Base-by-base conservation (phyloP, 345 rosid genomes). In the Anastatica hierochuntica region DNA sequence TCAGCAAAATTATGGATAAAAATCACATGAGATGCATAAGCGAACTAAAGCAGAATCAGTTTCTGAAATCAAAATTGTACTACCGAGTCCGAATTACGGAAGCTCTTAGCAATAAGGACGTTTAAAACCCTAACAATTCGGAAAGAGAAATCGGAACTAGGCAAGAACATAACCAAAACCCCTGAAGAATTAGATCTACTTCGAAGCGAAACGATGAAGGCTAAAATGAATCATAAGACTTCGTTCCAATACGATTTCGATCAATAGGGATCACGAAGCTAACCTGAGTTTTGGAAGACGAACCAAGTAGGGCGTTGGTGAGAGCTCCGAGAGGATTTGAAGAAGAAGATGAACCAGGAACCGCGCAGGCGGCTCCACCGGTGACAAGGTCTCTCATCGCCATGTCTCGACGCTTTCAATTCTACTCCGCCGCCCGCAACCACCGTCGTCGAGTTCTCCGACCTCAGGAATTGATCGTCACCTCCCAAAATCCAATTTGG, bases 281-380 rank as follows among this genome's bases (percentile, higher is more conserved):
- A 9, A 84, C 98, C 98, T 83, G 94, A 27, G 79, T 79, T 70
- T 88, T 88, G 58, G 95, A 88, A 51, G 99, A 88, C 2, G 99
- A 81, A 57, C 94, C 95, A 21, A 85, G 71, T 21, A 92, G 73
- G 41, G 86, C 80, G 83, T 88, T 92, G 69, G 99, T 88, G 29
- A 92, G 84, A 63, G 97, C 82, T 13, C 97, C 95, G 12, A 92
- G 68, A 30, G 99, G 99, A 49, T 92, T 92, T n/a, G 97, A 76
- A 14, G 96, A 81, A 58, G 90, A 79, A 50, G 98, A 88, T 8
- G 95, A 81, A 19, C 96, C 98, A 0, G 98, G 95, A 64, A 82
- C 94, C 0, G 94, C 88, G 24, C 98, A 92, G 12, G 94, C 94
- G 29, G 98, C 97, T 45, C 95, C 98, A 27, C 98, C 97, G 1